A percentile compares a stretch with the other conserved stretches of the same genome.
Conservation (phyloP, 345 rosid genomes). For the Gossypium mustelinum region DNA sequence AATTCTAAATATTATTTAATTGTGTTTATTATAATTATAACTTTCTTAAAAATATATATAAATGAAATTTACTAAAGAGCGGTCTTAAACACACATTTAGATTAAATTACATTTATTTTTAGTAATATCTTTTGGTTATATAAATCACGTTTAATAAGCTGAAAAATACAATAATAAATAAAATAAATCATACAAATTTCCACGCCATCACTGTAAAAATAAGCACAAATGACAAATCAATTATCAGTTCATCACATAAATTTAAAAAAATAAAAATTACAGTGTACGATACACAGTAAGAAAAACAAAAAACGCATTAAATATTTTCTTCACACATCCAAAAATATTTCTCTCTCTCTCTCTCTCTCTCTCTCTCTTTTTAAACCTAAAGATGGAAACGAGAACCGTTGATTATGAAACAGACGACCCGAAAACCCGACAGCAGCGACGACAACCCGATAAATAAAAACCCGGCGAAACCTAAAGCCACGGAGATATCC, state of each 20-base stretch:
- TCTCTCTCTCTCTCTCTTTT: not conserved
- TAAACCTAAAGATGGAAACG: constrained; percentile 61
- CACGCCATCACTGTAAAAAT: not conserved
- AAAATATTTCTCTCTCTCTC: not conserved
- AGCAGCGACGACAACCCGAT: constrained; percentile 62
- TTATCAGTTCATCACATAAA: not conserved
- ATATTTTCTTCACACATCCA: not conserved
- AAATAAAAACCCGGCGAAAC: constrained; percentile 77
- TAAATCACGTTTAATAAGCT: not conserved
- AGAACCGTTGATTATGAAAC: constrained; percentile 79
- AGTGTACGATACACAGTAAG: not conserved
- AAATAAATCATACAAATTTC: not conserved
- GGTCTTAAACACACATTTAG: too few relatives aligned
- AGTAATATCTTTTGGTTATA: too few relatives aligned
- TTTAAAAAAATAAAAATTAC: not conserved
- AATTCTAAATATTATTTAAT: too few relatives aligned
- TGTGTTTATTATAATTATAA: too few relatives aligned
- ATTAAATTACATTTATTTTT: too few relatives aligned
- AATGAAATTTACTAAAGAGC: too few relatives aligned
- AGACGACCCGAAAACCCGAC: constrained; percentile 80
- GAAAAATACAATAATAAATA: not conserved
- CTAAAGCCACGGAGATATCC: constrained; percentile 63
- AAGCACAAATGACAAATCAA: not conserved
- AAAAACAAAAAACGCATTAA: not conserved
- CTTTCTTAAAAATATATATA: too few relatives aligned